Conservation (phyloP, 305 asterid species). For the Fraxinus xanthoxyloides region DNA sequence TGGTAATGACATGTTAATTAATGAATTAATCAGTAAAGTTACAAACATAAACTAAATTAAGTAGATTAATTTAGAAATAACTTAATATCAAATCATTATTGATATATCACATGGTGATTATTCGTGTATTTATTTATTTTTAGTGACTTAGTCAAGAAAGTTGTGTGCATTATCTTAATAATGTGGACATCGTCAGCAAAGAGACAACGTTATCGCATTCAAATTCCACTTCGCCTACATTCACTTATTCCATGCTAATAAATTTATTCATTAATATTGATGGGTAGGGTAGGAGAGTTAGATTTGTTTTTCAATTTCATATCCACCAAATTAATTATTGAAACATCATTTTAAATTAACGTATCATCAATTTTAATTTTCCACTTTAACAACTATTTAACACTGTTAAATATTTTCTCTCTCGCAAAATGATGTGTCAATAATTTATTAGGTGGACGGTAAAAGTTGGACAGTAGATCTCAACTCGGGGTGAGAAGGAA, state of each 20-base stretch:
- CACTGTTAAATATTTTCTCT: too few relatives aligned
- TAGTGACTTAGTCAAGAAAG: background rate
- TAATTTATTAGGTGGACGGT: too few relatives aligned
- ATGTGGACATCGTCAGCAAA: background rate
- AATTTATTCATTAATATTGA: background rate
- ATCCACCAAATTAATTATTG: too few relatives aligned
- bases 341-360: too few relatives aligned
- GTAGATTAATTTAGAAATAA: background rate
- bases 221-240: background rate
- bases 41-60: background rate
- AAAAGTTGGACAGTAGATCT: too few relatives aligned
- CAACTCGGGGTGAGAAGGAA: background rate
- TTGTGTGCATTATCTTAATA: background rate
- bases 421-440: too few relatives aligned
- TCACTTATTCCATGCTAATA: background rate
- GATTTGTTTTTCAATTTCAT: too few relatives aligned
- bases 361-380: too few relatives aligned
- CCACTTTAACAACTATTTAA: too few relatives aligned
- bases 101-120: too few relatives aligned
- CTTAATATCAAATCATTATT: background rate
- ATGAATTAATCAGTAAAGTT: too few relatives aligned
- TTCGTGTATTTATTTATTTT: background rate
- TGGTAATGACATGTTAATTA: background rate
- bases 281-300: background rate
- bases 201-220: background rate